phyloP scores from a whole-genome alignment of 192 early-diverging fungal genomes.

The Podila clonocystis region DNA sequence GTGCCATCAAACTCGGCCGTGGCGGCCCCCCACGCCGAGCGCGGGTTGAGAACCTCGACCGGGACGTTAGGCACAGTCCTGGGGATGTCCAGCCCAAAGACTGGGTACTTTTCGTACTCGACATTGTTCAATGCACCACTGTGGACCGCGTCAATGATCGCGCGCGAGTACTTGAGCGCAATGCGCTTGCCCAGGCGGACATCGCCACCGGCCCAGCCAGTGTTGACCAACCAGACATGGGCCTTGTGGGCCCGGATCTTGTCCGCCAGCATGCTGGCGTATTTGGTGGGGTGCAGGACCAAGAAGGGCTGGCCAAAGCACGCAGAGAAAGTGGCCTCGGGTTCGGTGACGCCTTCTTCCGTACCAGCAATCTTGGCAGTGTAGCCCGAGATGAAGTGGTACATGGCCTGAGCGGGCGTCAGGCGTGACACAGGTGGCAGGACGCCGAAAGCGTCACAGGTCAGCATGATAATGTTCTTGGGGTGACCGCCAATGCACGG shows the following conservation, averaged over 20 bases:
- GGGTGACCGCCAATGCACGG: slow-evolving; percentile 89
- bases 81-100: slow-evolving; percentile 88
- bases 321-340: slow-evolving; percentile 91
- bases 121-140: slow-evolving; percentile 86
- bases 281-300: slow-evolving; percentile 95
- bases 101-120: slow-evolving; percentile 82
- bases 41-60: slow-evolving; percentile 69
- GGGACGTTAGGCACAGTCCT: slow-evolving; percentile 78
- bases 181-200: slow-evolving; percentile 87
- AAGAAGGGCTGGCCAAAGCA: slow-evolving; percentile 98
- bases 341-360: slow-evolving; percentile 93
- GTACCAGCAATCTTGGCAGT: slow-evolving; percentile 99
- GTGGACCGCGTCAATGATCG: slow-evolving; percentile 98
- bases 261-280: slow-evolving; percentile 95
- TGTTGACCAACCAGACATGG: slow-evolving; percentile 97
- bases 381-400: slow-evolving; percentile 98
- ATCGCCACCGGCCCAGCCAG: slow-evolving; percentile 97
- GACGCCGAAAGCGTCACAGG: slow-evolving; percentile 97
- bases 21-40: too few species aligned
- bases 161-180: slow-evolving; percentile 95
- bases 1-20: too few species aligned
- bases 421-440: slow-evolving; percentile 93
- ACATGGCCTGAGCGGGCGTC: slow-evolving; percentile 90
- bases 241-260: slow-evolving; percentile 91
- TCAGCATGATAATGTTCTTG: slow-evolving; percentile 95